Evolutionary conservation across 306 rosid genomes (phyloP), one percentile per base, ranked within the genome.

Genomic region (Ormosia emarginata): DNA sequence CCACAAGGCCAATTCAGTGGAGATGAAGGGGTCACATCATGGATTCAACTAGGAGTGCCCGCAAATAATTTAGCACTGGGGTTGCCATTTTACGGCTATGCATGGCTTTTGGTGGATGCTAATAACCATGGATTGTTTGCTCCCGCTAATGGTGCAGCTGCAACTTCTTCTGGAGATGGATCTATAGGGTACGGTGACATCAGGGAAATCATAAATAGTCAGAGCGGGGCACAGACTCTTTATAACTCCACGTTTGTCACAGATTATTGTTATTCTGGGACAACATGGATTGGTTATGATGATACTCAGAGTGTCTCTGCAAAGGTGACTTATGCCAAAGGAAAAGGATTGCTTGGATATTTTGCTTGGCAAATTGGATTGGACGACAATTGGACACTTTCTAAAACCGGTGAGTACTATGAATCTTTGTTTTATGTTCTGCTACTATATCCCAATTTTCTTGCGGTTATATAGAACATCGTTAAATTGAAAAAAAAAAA

Each of bases 231-330:
- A 47, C 2, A 0, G 34, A 59, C 30, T 17, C 49, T 73, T 43
- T 81, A 78, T 47, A 81, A 90, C 75, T 70, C 84, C 32, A 79
- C 82, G 2, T 82, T 59, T 72, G 88, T 83, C 10, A 72, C 86
- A 6, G 77, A 90, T 68, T 90, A 90, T 55, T 82, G 84, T 67
- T 49, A 61, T 12, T 61, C 79, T 7, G 90, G 89, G 44, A 37
- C 77, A 13, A 67, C 30, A 13, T 87, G 89, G 91, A 61, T 85
- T 50, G 88, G 89, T 14, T 88, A 81, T 44, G 90, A 90, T 79
- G 93, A 87, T 67, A 86, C 84, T 67, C 75, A 75, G 65, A 83
- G 61, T 63, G 36, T 80, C 33, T 43, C 76, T 15, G 71, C 69
- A 0, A 90, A 85, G 77, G 83, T 81, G 39, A 8, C 77, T 61